A percentile compares a stretch with the other conserved stretches of the same genome.
Evolutionary conservation across 106 monocot genomes (phyloP).

Genomic region (Apostasia shenzhenica): DNA sequence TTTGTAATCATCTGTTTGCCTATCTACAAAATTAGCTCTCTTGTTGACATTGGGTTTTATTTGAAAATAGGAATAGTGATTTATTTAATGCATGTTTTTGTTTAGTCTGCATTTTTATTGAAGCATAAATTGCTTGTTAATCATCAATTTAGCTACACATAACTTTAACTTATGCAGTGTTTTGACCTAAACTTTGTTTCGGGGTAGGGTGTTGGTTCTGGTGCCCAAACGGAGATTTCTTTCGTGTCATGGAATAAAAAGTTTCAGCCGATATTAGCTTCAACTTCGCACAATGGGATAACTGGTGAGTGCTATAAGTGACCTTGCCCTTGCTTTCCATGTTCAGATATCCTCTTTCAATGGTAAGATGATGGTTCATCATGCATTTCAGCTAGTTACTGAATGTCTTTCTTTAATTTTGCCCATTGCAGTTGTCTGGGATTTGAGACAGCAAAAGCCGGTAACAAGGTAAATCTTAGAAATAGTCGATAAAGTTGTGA

Average conservation of each 20-base stretch:
- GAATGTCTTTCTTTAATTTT: not conserved
- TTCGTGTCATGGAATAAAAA: slow-evolving; percentile 93
- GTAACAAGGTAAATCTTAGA: slow-evolving; percentile 57
- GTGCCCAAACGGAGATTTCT: slow-evolving; percentile 79
- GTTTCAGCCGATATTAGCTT: slow-evolving; percentile 81
- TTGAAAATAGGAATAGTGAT: too few relatives aligned
- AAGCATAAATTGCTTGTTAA: too few relatives aligned
- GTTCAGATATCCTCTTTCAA: not conserved
- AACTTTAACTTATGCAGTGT: not conserved
- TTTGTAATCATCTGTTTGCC: not conserved
- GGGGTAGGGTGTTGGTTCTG: slow-evolving; percentile 57
- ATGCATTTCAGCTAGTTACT: not conserved
- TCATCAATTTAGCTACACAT: too few relatives aligned
- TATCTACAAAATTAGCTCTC: not conserved
- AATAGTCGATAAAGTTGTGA: not conserved
- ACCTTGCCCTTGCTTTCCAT: not conserved
- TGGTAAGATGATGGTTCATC: not conserved
- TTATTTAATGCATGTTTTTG: too few relatives aligned
- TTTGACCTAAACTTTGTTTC: not conserved
- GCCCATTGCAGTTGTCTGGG: slow-evolving; percentile 81
- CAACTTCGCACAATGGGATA: slow-evolving; percentile 84
- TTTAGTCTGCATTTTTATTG: too few relatives aligned
- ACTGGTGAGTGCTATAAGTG: slow-evolving; percentile 36
- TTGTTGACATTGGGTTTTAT: not conserved
- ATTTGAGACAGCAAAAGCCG: slow-evolving; percentile 76